Evolutionary conservation across 331 rosid species (phyloP), one percentile per base, ranked within the genome.

Genomic region (Spiraea crenata): DNA sequence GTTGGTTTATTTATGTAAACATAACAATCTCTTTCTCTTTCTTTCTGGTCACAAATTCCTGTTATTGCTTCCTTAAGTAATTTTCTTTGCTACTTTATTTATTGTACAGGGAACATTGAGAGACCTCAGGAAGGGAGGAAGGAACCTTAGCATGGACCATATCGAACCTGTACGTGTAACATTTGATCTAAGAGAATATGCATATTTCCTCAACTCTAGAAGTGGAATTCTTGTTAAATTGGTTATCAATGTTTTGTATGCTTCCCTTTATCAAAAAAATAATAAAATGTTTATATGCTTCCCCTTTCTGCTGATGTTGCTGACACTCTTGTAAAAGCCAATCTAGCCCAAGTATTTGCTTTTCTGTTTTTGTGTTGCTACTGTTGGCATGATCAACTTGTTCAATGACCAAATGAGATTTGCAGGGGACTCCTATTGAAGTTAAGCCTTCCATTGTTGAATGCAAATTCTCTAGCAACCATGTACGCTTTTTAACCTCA

Each of bases 81-180:
- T 31, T 63, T 66, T 41, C 61, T 52, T 78, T 31, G 72, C 58
- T 56, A 47, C 70, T 82, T 79, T 59, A 71, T 81, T 83, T 76
- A 76, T 58, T 80, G 54, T 83, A 47, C 88, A 93, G 99, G 99
- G 99, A 56, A 91, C 96, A 54, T 78, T 93, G 63, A 91, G 97
- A 85, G 99, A 91, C 86, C 99, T 91, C 87, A 91, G 86, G 25
- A 93, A 93, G 84, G 91, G 97, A 51, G 97, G 92, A 66, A 89
- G 92, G 77, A 91, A 71, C 77, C 79, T 78, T 57, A 80, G 92
- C 50, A 45, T 79, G 56, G 96, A 85, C 74, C 91, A 85, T 77
- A 72, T 75, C 38, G 95, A 86, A 82, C 82, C 69, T 68, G 99
- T 93, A 83, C 61, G 95, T 84, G 65, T 61, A 63, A 47, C 65